Conservation (phyloP, 2,329 filamentous ascomycete species). For the Aureobasidium vineae region DNA sequence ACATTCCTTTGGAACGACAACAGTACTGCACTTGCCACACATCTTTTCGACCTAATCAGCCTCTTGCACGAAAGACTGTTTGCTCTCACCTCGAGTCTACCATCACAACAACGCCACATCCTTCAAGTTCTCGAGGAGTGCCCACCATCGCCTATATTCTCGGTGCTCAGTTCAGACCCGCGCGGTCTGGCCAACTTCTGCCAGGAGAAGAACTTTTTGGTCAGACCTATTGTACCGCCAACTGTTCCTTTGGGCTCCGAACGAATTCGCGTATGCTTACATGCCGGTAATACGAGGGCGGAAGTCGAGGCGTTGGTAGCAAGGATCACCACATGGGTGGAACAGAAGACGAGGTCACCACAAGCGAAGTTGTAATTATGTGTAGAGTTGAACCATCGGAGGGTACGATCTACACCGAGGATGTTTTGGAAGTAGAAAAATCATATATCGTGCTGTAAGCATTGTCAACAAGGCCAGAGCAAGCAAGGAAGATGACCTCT, state of each 20-base stretch:
- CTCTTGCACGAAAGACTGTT: slow-evolving; percentile 29
- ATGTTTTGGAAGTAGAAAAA: neutral
- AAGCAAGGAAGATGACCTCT: neutral
- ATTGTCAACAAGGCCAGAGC: neutral
- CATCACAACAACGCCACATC: slow-evolving; percentile 29
- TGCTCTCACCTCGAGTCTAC: slow-evolving; percentile 33
- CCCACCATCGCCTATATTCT: slow-evolving; percentile 63
- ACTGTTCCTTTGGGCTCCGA: slow-evolving; percentile 64
- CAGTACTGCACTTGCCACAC: slow-evolving; percentile 50
- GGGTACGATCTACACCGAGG: neutral
- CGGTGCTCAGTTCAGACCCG: slow-evolving; percentile 58
- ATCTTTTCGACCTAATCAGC: slow-evolving; percentile 44
- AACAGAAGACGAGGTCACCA: neutral
- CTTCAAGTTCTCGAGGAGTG: slow-evolving; percentile 36
- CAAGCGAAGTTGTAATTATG: neutral
- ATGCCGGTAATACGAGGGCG: slow-evolving; percentile 61
- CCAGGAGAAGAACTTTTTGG: slow-evolving; percentile 58
- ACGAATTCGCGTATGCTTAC: slow-evolving; percentile 65
- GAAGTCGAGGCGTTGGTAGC: slow-evolving; percentile 57
- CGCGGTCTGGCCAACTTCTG: slow-evolving; percentile 60
- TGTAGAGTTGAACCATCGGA: too few species aligned
- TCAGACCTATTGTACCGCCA: slow-evolving; percentile 65
- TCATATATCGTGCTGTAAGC: neutral
- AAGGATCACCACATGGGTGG: slow-evolving; percentile 53
- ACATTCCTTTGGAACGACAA: slow-evolving; percentile 54